Evolutionary conservation across 2,329 filamentous ascomycete species (phyloP).

Genomic region (Rutstroemia sp.): DNA sequence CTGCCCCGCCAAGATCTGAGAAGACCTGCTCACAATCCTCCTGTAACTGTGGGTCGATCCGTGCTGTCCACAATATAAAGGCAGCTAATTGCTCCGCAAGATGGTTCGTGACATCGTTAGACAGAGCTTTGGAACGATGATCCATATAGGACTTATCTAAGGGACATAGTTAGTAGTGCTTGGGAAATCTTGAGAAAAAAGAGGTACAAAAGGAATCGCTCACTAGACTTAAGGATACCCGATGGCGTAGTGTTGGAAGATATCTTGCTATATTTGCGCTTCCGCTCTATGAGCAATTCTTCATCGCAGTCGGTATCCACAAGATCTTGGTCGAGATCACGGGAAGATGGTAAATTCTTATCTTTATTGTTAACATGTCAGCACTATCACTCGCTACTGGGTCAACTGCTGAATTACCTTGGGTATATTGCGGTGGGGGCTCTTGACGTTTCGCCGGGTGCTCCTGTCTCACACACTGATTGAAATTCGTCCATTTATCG

Average conservation of each 20-base stretch:
- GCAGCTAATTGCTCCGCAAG: background rate
- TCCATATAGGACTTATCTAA: background rate
- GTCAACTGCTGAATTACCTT: background rate
- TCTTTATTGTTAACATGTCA: background rate
- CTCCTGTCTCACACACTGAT: background rate
- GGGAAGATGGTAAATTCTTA: background rate
- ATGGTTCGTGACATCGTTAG: background rate
- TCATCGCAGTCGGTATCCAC: background rate
- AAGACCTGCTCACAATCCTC: background rate
- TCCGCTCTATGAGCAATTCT: background rate
- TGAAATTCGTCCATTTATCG: conserved; percentile 1
- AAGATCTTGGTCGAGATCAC: background rate
- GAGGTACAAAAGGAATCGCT: background rate
- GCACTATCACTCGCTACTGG: background rate
- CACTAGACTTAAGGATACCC: background rate
- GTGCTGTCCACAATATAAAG: background rate
- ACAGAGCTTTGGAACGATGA: background rate
- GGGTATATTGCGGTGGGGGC: background rate
- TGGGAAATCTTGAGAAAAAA: background rate
- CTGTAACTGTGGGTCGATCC: background rate
- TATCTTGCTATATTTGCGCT: background rate
- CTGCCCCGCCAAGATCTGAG: background rate
- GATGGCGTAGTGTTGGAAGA: background rate
- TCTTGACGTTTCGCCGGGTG: background rate
- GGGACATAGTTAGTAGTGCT: background rate